Percentiles rank a stretch among this genome's conserved stretches.
Conservation (phyloP, 139 green algal species). For the Micractinium sp. region DNA sequence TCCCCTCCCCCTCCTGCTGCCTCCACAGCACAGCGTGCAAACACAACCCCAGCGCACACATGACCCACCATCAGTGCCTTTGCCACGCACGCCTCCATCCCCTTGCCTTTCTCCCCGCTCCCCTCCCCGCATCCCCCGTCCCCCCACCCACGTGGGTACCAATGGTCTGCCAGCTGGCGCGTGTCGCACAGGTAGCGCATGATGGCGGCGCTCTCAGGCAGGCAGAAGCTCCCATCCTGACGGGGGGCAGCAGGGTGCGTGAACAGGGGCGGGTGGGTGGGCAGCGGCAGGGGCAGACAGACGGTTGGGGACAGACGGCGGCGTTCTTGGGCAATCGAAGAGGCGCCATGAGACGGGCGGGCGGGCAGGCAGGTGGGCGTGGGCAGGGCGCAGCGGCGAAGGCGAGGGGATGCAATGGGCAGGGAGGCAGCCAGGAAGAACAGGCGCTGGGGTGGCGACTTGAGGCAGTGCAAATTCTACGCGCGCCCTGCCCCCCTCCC, state of each 20-base stretch:
- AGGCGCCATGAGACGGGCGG: neutral
- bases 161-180: conserved; percentile 1
- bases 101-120: neutral
- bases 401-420: too few species aligned
- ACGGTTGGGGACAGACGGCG: neutral
- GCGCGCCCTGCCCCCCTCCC: too few species aligned
- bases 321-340: too few species aligned
- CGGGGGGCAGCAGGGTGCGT: neutral
- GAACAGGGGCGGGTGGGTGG: neutral
- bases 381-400: too few species aligned
- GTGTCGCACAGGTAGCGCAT: conserved; percentile 41
- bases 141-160: conserved; percentile 29
- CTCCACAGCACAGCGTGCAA: neutral
- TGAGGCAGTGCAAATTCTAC: too few species aligned
- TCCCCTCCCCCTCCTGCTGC: too few species aligned
- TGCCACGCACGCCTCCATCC: too few species aligned
- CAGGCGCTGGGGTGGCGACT: too few species aligned
- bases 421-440: too few species aligned
- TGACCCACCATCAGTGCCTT: too few species aligned
- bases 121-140: neutral
- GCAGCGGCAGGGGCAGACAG: neutral
- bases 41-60: neutral
- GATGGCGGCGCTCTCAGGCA: conserved; percentile 35
- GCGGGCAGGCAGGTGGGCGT: neutral
- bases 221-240: conserved; percentile 21